Conservation (phyloP, 495 filamentous ascomycete genomes). For the Penicillium ochrochloron region DNA sequence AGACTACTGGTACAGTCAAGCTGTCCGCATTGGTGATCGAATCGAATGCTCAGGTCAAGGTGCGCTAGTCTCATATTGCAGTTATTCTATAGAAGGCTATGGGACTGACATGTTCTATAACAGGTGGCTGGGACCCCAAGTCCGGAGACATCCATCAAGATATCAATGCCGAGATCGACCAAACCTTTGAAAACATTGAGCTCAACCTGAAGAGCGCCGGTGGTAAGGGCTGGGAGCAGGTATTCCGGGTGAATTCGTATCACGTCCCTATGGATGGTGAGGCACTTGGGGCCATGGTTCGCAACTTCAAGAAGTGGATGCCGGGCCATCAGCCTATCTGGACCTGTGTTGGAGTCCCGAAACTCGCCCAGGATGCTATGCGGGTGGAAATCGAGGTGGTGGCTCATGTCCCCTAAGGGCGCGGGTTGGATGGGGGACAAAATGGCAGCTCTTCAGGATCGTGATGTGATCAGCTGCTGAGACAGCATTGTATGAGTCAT, state of each 20-base stretch:
- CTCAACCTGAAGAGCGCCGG: constrained; percentile 51
- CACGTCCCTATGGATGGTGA: constrained; percentile 48
- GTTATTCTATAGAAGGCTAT: constrained; percentile 1
- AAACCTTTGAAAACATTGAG: constrained; percentile 60
- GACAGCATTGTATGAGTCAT: neutral
- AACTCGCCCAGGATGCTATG: constrained; percentile 53
- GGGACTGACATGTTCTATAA: neutral
- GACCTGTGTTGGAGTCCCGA: constrained; percentile 52
- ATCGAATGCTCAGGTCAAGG: constrained; percentile 62
- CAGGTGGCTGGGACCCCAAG: constrained; percentile 57
- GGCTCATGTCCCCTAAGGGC: constrained; percentile 40
- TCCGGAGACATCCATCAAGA: constrained; percentile 42
- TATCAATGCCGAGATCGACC: constrained; percentile 54
- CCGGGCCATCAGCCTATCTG: constrained; percentile 55
- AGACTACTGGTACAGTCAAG: constrained; percentile 54
- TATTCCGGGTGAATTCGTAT: constrained; percentile 56
- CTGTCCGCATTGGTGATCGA: constrained; percentile 55
- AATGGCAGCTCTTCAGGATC: neutral
- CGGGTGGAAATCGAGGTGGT: constrained; percentile 62
- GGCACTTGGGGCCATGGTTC: constrained; percentile 44
- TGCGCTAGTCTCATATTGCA: constrained; percentile 20
- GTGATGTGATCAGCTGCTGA: neutral
- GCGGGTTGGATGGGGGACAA: constrained; percentile 5
- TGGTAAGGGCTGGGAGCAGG: constrained; percentile 62
- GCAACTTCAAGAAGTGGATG: constrained; percentile 54